Evolutionary conservation across 257 asterid species (phyloP).

Genomic region (Solanum etuberosum): DNA sequence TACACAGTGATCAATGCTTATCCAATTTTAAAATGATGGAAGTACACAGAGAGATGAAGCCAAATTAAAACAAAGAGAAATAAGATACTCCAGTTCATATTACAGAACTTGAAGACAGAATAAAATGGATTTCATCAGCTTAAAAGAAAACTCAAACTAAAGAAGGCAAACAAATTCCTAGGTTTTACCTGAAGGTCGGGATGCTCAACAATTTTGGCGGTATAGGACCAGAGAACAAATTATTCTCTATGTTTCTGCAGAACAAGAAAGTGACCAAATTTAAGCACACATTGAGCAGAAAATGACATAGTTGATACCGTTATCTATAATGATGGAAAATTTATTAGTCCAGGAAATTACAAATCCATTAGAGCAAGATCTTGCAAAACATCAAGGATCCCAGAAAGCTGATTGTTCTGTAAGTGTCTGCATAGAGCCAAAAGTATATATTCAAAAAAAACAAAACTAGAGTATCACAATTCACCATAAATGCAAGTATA

Average conservation of each 20-base stretch:
- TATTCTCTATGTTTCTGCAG: constrained; percentile 71
- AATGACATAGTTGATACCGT: not conserved
- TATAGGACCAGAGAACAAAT: constrained; percentile 89
- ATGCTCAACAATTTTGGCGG: constrained; percentile 48
- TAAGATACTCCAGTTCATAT: not conserved
- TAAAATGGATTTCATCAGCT: not conserved
- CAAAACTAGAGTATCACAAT: not conserved
- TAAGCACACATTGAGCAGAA: not conserved
- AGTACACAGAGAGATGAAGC: not conserved
- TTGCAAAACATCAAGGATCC: constrained; percentile 75
- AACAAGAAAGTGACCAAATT: not conserved
- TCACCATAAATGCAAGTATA: not conserved
- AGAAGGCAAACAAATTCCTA: not conserved
- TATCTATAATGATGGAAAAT: not conserved
- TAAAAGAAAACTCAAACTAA: not conserved
- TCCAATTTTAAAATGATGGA: not conserved
- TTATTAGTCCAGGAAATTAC: constrained; percentile 27
- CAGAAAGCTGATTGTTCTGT: constrained; percentile 77
- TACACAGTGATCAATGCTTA: not conserved
- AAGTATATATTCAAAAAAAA: not conserved
- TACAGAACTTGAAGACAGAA: not conserved
- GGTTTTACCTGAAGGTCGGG: constrained; percentile 71
- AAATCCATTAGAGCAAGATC: constrained; percentile 66
- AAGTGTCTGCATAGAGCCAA: constrained; percentile 48
- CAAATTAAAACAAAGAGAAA: not conserved